These are phyloP conservation scores for Salix koriyanagi DNA, from an alignment of 345 rosid species.

Conservation along the genomic window DNA sequence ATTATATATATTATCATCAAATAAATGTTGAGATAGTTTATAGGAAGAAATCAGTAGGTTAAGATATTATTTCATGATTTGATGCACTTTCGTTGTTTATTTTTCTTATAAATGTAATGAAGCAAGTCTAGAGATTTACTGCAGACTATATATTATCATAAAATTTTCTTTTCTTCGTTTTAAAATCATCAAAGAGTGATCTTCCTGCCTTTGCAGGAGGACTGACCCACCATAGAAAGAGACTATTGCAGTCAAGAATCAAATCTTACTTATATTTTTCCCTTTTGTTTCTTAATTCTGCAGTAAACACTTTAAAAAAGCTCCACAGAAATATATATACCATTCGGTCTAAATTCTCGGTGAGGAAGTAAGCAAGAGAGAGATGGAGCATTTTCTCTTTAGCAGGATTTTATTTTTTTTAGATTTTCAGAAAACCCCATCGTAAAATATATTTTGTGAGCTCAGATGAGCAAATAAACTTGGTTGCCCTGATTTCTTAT, in stretches of 20 bases:
- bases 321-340: background rate
- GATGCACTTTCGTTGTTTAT: too few species aligned
- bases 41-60: too few species aligned
- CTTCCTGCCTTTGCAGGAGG: background rate
- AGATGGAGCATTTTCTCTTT: conserved; percentile 3
- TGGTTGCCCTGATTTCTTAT: fast-evolving
- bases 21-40: too few species aligned
- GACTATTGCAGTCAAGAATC: conserved; percentile 8
- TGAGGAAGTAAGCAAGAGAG: conserved; percentile 4
- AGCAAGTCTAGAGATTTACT: too few species aligned
- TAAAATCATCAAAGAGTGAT: background rate
- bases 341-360: conserved; percentile 30
- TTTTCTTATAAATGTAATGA: too few species aligned
- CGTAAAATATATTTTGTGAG: too few species aligned
- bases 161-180: background rate
- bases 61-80: too few species aligned
- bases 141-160: too few species aligned
- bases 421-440: too few species aligned
- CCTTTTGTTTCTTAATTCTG: background rate
- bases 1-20: too few species aligned
- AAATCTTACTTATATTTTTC: background rate
- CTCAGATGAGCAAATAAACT: too few species aligned
- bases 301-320: background rate
- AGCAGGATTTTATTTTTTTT: too few species aligned
- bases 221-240: conserved; percentile 11